These are phyloP conservation scores for Penicillium sp. DNA, from an alignment of 2,329 filamentous ascomycete species.

Conservation along the genomic window DNA sequence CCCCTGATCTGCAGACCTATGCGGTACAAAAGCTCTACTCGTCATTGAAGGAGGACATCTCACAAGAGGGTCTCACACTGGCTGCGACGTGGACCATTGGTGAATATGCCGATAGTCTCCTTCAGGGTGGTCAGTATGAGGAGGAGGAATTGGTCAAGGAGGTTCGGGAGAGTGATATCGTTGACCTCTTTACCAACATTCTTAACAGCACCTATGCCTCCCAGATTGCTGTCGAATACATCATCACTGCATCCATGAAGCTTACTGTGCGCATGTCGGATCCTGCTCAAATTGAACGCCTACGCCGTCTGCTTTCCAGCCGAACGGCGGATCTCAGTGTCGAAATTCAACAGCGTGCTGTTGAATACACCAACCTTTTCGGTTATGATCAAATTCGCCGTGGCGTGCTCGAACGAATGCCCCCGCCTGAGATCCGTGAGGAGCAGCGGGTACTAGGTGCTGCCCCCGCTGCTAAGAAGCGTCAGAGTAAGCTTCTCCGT, in stretches of 20 bases:
- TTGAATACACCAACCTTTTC: slow-evolving; percentile 94
- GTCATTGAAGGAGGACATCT: slow-evolving; percentile 89
- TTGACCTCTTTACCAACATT: slow-evolving; percentile 86
- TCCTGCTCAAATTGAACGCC: slow-evolving; percentile 71
- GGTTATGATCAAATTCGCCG: slow-evolving; percentile 74
- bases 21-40: slow-evolving; percentile 90
- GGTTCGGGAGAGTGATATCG: slow-evolving; percentile 78
- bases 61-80: slow-evolving; percentile 87
- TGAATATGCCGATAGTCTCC: slow-evolving; percentile 85
- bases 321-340: slow-evolving; percentile 84
- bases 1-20: slow-evolving; percentile 88
- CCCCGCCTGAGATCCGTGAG: slow-evolving; percentile 89
- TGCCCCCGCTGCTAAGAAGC: slow-evolving; percentile 59
- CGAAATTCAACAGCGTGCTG: slow-evolving; percentile 89
- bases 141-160: slow-evolving; percentile 78
- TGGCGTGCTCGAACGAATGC: slow-evolving; percentile 96
- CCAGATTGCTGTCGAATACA: slow-evolving; percentile 88
- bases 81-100: slow-evolving; percentile 96
- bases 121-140: slow-evolving; percentile 82
- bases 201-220: slow-evolving; percentile 90
- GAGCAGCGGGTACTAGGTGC: slow-evolving; percentile 84
- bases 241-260: slow-evolving; percentile 89
- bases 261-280: slow-evolving; percentile 81
- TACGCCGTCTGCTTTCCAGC: slow-evolving; percentile 66
- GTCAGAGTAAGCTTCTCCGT: slow-evolving; percentile 54